phyloP scores from a whole-genome alignment of 23 red algal species.

The Gracilaria caudata region DNA sequence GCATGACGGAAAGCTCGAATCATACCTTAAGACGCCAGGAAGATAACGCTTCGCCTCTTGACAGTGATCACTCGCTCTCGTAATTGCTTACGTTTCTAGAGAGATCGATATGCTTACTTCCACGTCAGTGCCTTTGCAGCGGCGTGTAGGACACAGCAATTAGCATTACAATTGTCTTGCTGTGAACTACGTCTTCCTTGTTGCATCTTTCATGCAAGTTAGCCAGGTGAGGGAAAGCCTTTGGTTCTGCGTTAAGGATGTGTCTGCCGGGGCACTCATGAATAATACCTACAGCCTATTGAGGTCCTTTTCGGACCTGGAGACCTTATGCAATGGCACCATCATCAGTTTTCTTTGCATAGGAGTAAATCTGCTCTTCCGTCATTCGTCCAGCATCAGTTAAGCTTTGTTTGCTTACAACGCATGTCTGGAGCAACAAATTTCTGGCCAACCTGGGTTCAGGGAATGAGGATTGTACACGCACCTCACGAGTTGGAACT shows the following conservation, averaged over 20 bases:
- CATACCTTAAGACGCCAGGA: neutral
- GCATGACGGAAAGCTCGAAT: neutral
- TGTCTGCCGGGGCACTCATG: neutral
- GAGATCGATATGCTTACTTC: neutral
- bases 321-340: neutral
- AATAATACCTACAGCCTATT: neutral
- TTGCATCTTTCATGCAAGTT: constrained; percentile 25
- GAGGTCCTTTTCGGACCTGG: neutral
- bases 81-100: neutral
- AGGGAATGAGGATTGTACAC: too few relatives aligned
- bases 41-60: neutral
- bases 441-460: too few relatives aligned
- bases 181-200: neutral
- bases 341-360: too few relatives aligned
- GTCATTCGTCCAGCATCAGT: too few relatives aligned
- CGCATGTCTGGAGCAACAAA: too few relatives aligned
- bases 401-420: too few relatives aligned
- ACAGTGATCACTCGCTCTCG: neutral
- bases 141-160: constrained; percentile 1
- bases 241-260: neutral
- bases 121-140: neutral
- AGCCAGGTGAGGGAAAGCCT: neutral
- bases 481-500: too few relatives aligned
- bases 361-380: too few relatives aligned
- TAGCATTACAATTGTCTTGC: neutral